Evolutionary conservation across 2,329 filamentous ascomycete species (phyloP), one percentile per base, ranked within the genome.

Genomic region (Trichoderma guizhouense): DNA sequence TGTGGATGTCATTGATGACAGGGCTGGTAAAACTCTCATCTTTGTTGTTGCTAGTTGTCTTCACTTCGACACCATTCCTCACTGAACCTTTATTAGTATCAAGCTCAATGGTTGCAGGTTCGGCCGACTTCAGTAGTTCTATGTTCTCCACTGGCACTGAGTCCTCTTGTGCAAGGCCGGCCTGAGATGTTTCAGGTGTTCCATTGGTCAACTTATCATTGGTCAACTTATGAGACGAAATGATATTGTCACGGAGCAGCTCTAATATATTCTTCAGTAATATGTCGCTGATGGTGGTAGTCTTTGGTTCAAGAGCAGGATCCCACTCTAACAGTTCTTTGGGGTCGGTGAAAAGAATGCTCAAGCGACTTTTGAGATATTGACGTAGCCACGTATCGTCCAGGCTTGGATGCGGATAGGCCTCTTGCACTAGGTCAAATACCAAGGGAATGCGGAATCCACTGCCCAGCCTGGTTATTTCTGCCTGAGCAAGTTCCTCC

Each of bases 321-420:
- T 64, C 24, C 57, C 60, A 69, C 12, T 58, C 47, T 5, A 65
- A 12, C 2, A 53, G 28, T 18, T 70, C 65, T 11, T 30, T 26
- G 2, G 62, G 39, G 12, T 66, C 24, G 32, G 62, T 34, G n/a
- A 71, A 32, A 26, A 73, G n/a, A 15, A 24, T 7, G 2, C 18
- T 64, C 39, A 73, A 9, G 3, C 43, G 47, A 18, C 36, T 34
- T 28, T 62, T 71, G 3, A 73, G 68, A 26, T 71, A 73, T 18
- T 51, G 36, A 18, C 30, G 28, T 57, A 73, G 24, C 71, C 71
- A 73, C 15, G n/a, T 53, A 43, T 73, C 71, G 14, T 73, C 62
- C 14, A 57, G 7, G 7, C 24, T 62, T 7, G 62, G 67, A 5
- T 24, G 43, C 11, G 68, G 68, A 43, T 68, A 71, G 12, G 62